A percentile compares a stretch with the other conserved stretches of the same genome.
These are phyloP conservation scores for Chenopodium suecicum DNA, from an alignment of 148 eudicot genomes.

Conservation along the genomic window DNA sequence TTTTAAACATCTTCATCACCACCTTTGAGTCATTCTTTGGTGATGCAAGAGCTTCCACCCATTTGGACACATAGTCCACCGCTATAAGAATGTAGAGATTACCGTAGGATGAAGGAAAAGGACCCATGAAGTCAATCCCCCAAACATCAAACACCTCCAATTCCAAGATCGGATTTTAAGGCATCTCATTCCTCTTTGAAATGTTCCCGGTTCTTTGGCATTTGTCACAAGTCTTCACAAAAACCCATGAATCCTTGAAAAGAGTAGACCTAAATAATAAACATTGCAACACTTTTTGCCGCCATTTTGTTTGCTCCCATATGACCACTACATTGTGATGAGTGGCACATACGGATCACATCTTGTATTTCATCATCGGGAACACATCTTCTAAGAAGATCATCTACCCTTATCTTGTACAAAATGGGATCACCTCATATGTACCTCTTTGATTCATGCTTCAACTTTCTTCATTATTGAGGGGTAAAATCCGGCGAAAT, in stretches of 20 bases:
- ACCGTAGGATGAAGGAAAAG: conserved; percentile 6
- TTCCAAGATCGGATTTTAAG: background rate
- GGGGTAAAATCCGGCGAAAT: background rate
- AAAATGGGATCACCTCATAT: no score
- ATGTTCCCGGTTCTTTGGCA: background rate
- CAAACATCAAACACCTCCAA: background rate
- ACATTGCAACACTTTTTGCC: no score
- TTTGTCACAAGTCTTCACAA: background rate
- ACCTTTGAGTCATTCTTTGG: background rate
- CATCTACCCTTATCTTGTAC: no score
- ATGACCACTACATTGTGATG: no score
- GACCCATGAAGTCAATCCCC: background rate
- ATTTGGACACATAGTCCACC: conserved; percentile 9
- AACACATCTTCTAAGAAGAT: no score
- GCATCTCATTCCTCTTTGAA: background rate
- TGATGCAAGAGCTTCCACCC: conserved; percentile 9
- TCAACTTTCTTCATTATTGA: background rate
- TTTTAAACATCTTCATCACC: conserved; percentile 4
- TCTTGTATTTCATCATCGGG: no score
- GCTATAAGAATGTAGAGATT: background rate
- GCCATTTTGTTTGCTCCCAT: no score
- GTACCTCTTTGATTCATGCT: no score
- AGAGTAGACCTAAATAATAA: background rate
- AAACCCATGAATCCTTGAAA: background rate
- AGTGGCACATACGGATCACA: no score